Percentiles rank a stretch among this genome's conserved stretches.
Evolutionary conservation across 306 rosid genomes (phyloP).

Genomic region (Senna tora): DNA sequence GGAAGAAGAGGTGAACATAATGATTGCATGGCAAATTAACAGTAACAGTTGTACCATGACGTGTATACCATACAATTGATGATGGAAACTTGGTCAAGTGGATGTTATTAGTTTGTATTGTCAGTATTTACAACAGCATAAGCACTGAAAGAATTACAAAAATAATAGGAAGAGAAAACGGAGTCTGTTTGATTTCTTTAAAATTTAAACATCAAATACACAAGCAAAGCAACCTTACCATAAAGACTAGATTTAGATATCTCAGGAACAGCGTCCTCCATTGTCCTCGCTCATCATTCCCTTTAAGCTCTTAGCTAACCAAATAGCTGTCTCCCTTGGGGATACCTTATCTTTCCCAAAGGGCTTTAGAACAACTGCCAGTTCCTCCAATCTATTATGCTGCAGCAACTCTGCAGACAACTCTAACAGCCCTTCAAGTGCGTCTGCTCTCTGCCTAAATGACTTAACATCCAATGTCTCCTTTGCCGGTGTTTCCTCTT

Average conservation of each 20-base stretch:
- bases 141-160: conserved; percentile 70
- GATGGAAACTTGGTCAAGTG: conserved; percentile 7
- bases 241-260: conserved; percentile 21
- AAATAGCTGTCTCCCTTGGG: conserved; percentile 98
- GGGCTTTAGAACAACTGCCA: conserved; percentile 87
- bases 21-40: neutral
- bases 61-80: conserved; percentile 49
- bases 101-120: conserved; percentile 55
- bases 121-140: conserved; percentile 82
- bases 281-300: conserved; percentile 91
- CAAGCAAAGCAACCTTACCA: conserved; percentile 42
- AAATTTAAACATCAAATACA: conserved; percentile 41
- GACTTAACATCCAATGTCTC: conserved; percentile 85
- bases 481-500: conserved; percentile 70
- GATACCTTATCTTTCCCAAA: conserved; percentile 96
- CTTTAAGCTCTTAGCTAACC: conserved; percentile 96
- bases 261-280: conserved; percentile 61
- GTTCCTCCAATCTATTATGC: conserved; percentile 86
- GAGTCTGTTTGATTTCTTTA: conserved; percentile 42
- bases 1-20: conserved; percentile 3
- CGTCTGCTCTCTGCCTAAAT: conserved; percentile 93
- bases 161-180: conserved; percentile 31
- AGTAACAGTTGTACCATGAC: conserved; percentile 27
- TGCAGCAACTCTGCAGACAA: conserved; percentile 93
- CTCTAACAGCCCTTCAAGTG: conserved; percentile 96